Evolutionary conservation across 2,329 filamentous ascomycete genomes (phyloP).

Genomic region (Septoria linicola): DNA sequence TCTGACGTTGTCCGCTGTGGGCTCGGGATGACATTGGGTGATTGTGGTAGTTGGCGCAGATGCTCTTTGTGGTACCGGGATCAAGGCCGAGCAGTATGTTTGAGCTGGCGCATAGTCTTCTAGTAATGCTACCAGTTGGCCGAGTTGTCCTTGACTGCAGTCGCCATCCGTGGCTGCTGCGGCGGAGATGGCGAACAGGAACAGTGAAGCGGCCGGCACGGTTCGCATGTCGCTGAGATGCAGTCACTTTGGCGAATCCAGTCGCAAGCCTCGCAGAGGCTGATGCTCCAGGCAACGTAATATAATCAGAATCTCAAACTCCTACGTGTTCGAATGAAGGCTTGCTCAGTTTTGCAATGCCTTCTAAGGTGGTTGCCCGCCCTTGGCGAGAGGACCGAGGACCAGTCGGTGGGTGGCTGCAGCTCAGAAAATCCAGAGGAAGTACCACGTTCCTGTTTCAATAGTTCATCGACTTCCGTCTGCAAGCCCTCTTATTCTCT

Average conservation of each 20-base stretch:
- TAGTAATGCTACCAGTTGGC: slow-evolving; percentile 11
- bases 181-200: neutral
- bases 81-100: slow-evolving; percentile 10
- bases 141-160: slow-evolving; percentile 11
- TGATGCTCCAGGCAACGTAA: slow-evolving; percentile 6
- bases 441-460: slow-evolving; percentile 6
- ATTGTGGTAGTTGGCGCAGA: slow-evolving; percentile 16
- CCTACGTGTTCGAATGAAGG: neutral
- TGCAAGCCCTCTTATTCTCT: neutral
- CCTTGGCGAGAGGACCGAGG: slow-evolving; percentile 2
- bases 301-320: neutral
- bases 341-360: neutral
- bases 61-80: neutral
- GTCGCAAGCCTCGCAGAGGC: slow-evolving; percentile 3
- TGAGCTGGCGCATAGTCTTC: slow-evolving; percentile 18
- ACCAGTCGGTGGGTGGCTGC: slow-evolving; percentile 7
- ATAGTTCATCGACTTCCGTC: neutral
- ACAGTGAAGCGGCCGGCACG: neutral
- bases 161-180: slow-evolving; percentile 5
- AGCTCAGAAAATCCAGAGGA: neutral
- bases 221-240: neutral
- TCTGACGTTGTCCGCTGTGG: neutral
- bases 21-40: slow-evolving; percentile 7
- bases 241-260: neutral
- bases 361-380: slow-evolving; percentile 3